These are phyloP conservation scores for Trichoderma virens DNA, from an alignment of 495 filamentous ascomycete species.

Conservation along the genomic window DNA sequence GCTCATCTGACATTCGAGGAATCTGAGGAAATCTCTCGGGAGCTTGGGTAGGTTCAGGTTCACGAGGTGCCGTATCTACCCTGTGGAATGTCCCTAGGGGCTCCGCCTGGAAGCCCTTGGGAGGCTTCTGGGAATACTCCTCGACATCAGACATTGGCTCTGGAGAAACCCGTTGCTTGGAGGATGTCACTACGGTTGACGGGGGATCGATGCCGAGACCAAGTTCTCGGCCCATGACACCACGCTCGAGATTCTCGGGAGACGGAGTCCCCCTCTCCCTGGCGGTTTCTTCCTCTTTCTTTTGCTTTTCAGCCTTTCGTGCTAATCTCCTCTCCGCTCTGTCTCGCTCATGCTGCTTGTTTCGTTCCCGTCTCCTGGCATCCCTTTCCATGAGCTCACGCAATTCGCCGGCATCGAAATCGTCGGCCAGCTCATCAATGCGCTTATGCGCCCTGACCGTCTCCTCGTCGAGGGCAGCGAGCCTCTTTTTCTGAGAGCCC, in stretches of 20 bases:
- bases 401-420: slow-evolving; percentile 68
- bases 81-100: background rate
- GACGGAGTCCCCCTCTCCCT: slow-evolving; percentile 36
- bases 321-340: slow-evolving; percentile 60
- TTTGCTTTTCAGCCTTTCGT: slow-evolving; percentile 62
- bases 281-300: slow-evolving; percentile 30
- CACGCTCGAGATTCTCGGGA: slow-evolving; percentile 46
- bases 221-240: slow-evolving; percentile 45
- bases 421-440: slow-evolving; percentile 74
- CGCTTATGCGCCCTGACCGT: slow-evolving; percentile 59
- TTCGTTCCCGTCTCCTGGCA: slow-evolving; percentile 65
- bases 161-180: slow-evolving; percentile 29
- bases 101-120: background rate
- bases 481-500: slow-evolving; percentile 35
- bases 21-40: background rate
- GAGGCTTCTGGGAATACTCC: slow-evolving; percentile 12
- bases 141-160: slow-evolving; percentile 8
- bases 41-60: background rate
- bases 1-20: background rate
- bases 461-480: slow-evolving; percentile 51
- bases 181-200: slow-evolving; percentile 40
- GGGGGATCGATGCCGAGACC: slow-evolving; percentile 35
- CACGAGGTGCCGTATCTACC: background rate
- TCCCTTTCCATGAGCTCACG: slow-evolving; percentile 82
- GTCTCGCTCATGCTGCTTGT: slow-evolving; percentile 63